These are phyloP conservation scores for Laburnicola sp. DNA, from an alignment of 2,329 filamentous ascomycete genomes.

Conservation along the genomic window DNA sequence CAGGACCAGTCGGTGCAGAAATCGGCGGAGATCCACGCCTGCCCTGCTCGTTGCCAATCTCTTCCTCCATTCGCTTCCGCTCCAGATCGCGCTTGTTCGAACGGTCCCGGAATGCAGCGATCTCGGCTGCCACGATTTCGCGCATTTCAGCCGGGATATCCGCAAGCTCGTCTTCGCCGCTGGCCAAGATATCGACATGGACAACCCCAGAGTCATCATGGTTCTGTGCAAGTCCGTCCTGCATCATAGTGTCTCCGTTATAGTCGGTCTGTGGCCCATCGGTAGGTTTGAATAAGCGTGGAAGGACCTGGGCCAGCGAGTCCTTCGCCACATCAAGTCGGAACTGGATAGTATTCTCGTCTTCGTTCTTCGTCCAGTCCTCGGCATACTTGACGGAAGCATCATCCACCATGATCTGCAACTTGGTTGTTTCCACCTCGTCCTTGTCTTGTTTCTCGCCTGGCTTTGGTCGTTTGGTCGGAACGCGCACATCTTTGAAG, in stretches of 20 bases:
- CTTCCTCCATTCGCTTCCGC: constrained; percentile 83
- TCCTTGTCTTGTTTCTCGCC: constrained; percentile 49
- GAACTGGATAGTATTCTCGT: constrained; percentile 65
- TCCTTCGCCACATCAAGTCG: constrained; percentile 70
- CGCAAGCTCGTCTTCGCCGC: constrained; percentile 83
- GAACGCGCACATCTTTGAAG: constrained; percentile 79
- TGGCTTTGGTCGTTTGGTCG: constrained; percentile 71
- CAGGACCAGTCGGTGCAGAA: constrained; percentile 63
- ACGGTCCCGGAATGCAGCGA: constrained; percentile 88
- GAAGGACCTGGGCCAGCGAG: constrained; percentile 68
- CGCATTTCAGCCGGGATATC: constrained; percentile 97
- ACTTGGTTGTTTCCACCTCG: constrained; percentile 38
- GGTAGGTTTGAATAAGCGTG: constrained; percentile 70
- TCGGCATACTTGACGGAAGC: constrained; percentile 84
- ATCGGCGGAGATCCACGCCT: constrained; percentile 71
- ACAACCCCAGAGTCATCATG: constrained; percentile 76
- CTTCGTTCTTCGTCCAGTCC: constrained; percentile 69
- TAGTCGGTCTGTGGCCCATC: constrained; percentile 52
- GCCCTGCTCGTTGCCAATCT: constrained; percentile 80
- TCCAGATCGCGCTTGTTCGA: constrained; percentile 89
- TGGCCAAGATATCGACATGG: constrained; percentile 72
- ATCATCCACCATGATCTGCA: constrained; percentile 64
- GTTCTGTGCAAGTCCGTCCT: constrained; percentile 57
- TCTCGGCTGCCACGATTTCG: constrained; percentile 90
- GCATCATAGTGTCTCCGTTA: constrained; percentile 72